Conservation (phyloP, 164 flowering plant genomes). For the Vitis amurensis region DNA sequence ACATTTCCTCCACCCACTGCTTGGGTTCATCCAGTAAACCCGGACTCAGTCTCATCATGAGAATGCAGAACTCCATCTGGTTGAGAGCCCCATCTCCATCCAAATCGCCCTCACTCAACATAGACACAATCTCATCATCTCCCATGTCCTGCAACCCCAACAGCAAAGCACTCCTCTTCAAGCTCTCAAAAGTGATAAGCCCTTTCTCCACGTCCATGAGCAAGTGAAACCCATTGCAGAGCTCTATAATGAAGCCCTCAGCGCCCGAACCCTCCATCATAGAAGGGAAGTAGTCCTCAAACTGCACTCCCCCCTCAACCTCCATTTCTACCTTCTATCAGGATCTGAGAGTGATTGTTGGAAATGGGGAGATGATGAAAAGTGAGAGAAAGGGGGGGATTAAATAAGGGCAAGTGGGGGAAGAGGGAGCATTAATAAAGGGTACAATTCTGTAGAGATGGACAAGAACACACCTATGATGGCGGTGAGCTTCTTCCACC, state of each 20-base stretch:
- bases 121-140: slow-evolving; percentile 41
- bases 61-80: slow-evolving; percentile 61
- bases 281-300: slow-evolving; percentile 43
- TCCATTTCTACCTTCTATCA: too few species aligned
- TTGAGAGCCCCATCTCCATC: slow-evolving; percentile 59
- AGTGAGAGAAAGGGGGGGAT: too few species aligned
- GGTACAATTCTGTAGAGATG: too few species aligned
- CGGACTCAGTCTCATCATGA: slow-evolving; percentile 61
- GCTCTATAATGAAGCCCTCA: slow-evolving; percentile 35
- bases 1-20: slow-evolving; percentile 14
- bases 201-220: slow-evolving; percentile 43
- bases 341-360: too few species aligned
- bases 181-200: slow-evolving; percentile 46
- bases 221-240: slow-evolving; percentile 39
- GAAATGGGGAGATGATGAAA: too few species aligned
- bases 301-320: background rate
- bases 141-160: slow-evolving; percentile 33
- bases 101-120: slow-evolving; percentile 58
- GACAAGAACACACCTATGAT: too few species aligned
- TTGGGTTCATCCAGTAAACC: slow-evolving; percentile 31
- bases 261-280: slow-evolving; percentile 33
- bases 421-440: too few species aligned
- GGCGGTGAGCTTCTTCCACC: too few species aligned
- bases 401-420: too few species aligned
- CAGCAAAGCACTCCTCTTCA: slow-evolving; percentile 37